Evolutionary conservation across 805 yeast genomes (phyloP).

Genomic region (Barnettozyma californica): DNA sequence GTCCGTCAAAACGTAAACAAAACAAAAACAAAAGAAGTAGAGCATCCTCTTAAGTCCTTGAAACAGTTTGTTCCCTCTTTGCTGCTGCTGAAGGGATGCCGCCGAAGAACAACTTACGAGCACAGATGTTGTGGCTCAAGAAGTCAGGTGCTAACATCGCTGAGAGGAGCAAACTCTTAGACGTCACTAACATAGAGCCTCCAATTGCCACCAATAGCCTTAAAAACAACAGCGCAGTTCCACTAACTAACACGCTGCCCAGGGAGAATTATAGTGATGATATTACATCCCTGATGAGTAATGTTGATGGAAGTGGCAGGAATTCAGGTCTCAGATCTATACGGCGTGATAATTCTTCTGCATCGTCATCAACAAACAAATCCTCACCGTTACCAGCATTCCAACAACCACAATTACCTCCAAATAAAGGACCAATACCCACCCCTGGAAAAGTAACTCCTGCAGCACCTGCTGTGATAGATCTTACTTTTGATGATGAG

Average conservation of each 20-base stretch:
- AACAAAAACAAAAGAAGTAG: background rate
- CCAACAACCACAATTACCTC: constrained; percentile 8
- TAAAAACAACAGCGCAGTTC: background rate
- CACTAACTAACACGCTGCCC: background rate
- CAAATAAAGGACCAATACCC: background rate
- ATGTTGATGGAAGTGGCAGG: constrained; percentile 12
- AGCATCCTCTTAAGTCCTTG: background rate
- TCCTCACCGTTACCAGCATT: constrained; percentile 18
- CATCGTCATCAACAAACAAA: constrained; percentile 6
- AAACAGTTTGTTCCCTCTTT: background rate
- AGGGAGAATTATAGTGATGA: constrained; percentile 1
- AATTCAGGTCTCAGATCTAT: constrained; percentile 16
- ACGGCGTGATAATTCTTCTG: constrained; percentile 16
- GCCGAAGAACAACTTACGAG: constrained; percentile 25
- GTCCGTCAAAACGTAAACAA: background rate
- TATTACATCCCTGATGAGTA: constrained; percentile 6
- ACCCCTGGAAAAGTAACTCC: constrained; percentile 1
- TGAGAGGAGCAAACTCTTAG: constrained; percentile 10
- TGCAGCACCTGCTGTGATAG: constrained; percentile 18
- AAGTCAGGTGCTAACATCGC: constrained; percentile 22
- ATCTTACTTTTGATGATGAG: constrained; percentile 25
- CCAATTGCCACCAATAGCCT: background rate
- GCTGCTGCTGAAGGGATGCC: constrained; percentile 6
- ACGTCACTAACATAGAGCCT: constrained; percentile 7
- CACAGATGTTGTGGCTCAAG: constrained; percentile 25